phyloP scores from a whole-genome alignment of 2,329 filamentous ascomycete species.

The Coniosporium tulheliwenetii region DNA sequence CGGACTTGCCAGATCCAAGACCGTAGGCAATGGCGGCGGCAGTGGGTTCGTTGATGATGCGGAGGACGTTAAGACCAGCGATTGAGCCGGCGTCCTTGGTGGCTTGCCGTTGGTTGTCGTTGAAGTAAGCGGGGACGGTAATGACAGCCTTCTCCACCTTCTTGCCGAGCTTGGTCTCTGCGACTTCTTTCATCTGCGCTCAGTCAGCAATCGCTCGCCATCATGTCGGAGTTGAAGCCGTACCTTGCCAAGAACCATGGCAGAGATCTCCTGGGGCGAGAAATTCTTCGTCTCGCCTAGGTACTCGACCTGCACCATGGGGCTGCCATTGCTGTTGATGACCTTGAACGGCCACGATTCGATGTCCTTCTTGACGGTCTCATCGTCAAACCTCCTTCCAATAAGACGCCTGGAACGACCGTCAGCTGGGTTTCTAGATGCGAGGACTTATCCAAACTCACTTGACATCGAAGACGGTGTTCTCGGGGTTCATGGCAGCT shows the following conservation, averaged over 20 bases:
- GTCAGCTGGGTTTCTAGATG: neutral
- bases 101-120: conserved; percentile 98
- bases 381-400: conserved; percentile 87
- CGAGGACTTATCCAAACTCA: conserved; percentile 7
- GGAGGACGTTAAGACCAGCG: conserved; percentile 90
- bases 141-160: conserved; percentile 98
- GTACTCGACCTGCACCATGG: conserved; percentile 90
- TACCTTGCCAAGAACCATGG: conserved; percentile 98
- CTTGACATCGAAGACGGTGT: conserved; percentile 99
- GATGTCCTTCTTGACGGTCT: conserved; percentile 96
- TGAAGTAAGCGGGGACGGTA: conserved; percentile 99
- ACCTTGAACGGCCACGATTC: conserved; percentile 99
- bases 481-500: conserved; percentile 96
- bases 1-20: conserved; percentile 84
- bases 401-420: conserved; percentile 64
- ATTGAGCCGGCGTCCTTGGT: conserved; percentile 99
- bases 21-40: conserved; percentile 97
- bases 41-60: conserved; percentile 99
- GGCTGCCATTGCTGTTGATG: conserved; percentile 73
- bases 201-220: conserved; percentile 7
- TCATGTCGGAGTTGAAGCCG: conserved; percentile 7
- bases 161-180: conserved; percentile 95
- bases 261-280: conserved; percentile 96
- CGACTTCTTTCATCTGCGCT: conserved; percentile 92
- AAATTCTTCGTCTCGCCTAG: conserved; percentile 89